Base-by-base conservation (phyloP, 2,329 filamentous ascomycete genomes). In the Trichophaea hybrida region DNA sequence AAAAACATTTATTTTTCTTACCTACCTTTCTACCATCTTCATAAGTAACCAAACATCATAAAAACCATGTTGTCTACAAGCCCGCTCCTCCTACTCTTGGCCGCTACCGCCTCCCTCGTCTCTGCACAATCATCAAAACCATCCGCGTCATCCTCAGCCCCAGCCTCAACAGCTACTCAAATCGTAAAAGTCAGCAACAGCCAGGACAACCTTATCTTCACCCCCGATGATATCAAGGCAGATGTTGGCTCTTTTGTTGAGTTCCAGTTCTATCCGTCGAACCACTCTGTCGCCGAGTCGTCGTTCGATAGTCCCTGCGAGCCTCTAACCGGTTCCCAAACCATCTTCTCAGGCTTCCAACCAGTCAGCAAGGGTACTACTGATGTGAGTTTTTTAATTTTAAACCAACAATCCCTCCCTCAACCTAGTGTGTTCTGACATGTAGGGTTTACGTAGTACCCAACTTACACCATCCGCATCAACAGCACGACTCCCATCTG, bases 181-280 rank as follows among this genome's bases (percentile, higher is more conserved):
- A 65, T 71, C 13, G 71, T 75, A 43, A 71, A 69, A 4, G 74
- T 75, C 15, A 71, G 73, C 44, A 70, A 72, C 66, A 68, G 66
- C 1, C 67, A 61, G 31, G 67, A 70, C 17, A 55, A 49, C 24
- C 73, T 80, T 37, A 69, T 67, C 53, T 81, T 80, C 70, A 72
- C 74, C 53, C 72, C 76, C 61, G 75, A 74, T 63, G 71, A 79
- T 44, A 73, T 73, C 2, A 79, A 78, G n/a, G 69, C 71, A 8
- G 59, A 57, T 53, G 59, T 74, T 6, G 78, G 78, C 60, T 76
- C 78, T 60, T 64, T 76, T 4, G 68, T 81, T 59, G 77, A 80
- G 71, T 81, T 76, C 72, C 75, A 77, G 67, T 81, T 76, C 73
- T 75, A 74, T 62, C 74, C 78, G 6, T 60, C 78, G 76, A 71